Conservation (phyloP, 768 basidiomycete genomes). For the Cystofilobasidium macerans region DNA sequence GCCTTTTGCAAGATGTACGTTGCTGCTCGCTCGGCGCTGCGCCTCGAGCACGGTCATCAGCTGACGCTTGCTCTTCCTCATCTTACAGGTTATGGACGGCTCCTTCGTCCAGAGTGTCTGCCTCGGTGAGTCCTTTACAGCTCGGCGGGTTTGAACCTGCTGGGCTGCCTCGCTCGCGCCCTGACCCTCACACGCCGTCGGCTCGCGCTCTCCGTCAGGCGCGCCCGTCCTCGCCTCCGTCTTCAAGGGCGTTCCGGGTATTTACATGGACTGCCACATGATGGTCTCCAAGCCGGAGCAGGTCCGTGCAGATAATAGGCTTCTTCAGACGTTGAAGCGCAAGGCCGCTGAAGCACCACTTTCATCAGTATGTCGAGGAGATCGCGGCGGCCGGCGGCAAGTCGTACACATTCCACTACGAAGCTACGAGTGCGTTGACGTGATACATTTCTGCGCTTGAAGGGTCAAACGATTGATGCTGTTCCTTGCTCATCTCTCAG, state of each 20-base stretch:
- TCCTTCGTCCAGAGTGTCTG: slow-evolving; percentile 99
- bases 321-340: too few species aligned
- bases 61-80: too few species aligned
- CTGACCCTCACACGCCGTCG: too few species aligned
- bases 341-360: too few species aligned
- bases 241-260: slow-evolving; percentile 72
- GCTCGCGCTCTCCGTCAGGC: slow-evolving; percentile 43
- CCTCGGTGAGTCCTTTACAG: slow-evolving; percentile 75
- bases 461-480: neutral
- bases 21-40: too few species aligned
- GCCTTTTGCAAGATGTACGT: too few species aligned
- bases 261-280: slow-evolving; percentile 99
- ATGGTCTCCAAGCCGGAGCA: slow-evolving; percentile 92
- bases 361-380: slow-evolving; percentile 85
- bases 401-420: slow-evolving; percentile 91
- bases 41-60: too few species aligned
- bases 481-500: slow-evolving; percentile 37
- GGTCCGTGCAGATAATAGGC: slow-evolving; percentile 44
- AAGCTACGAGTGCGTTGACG: slow-evolving; percentile 63
- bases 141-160: too few species aligned
- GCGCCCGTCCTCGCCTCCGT: slow-evolving; percentile 79
- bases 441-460: neutral
- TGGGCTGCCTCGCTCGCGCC: too few species aligned
- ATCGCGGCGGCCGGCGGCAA: slow-evolving; percentile 91
- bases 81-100: slow-evolving; percentile 41